Base-by-base conservation (phyloP, 805 yeast genomes). In the Candida wancherniae region DNA sequence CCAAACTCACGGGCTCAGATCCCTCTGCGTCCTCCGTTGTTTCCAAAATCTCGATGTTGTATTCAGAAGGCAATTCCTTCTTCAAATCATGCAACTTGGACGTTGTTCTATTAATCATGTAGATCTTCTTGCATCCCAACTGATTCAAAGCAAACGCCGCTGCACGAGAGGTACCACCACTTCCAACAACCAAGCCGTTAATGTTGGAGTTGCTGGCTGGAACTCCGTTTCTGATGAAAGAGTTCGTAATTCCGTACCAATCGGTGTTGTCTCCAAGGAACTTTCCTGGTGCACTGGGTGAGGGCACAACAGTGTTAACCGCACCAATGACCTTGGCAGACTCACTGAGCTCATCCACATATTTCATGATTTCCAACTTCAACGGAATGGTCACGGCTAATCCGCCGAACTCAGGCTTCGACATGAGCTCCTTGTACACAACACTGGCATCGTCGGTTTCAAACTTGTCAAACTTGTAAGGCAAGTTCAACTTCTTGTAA, bases 131-230 rank as follows among this genome's bases (percentile, higher is more conserved):
- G 56, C 94, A 85, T 3, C 96, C 96, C 65, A 90, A 61, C 39
- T 75, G 51, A 51, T 77, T 73, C 43, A 92, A 68, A 1, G 98
- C 97, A 55, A 74, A 87, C 10, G 84, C 76, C 0, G 97, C 97
- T 24, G 98, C 96, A 50, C 96, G 73, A 1, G 96, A 80, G 15
- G 99, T 88, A 25, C 99, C 99, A 24, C 99, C 99, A 13, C 95
- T 96, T 30, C 99, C 99, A 42, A 92, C 67, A 26, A 92, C 82
- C 37, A 88, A 61, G 19, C 96, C 97, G 35, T 71, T 61, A 9
- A 69, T 63, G 3, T 40, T 45, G 10, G 44, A 34, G 10, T 47
- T 37, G 14, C 52, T 55, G 23, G 59, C 58, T 23, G 79, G 74
- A 24, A 77, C 78, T 22, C 94, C 94, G 36, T 69, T 67, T 38